Base-by-base conservation (phyloP, 2,329 filamentous ascomycete genomes). In the Ophiostoma ulmi region DNA sequence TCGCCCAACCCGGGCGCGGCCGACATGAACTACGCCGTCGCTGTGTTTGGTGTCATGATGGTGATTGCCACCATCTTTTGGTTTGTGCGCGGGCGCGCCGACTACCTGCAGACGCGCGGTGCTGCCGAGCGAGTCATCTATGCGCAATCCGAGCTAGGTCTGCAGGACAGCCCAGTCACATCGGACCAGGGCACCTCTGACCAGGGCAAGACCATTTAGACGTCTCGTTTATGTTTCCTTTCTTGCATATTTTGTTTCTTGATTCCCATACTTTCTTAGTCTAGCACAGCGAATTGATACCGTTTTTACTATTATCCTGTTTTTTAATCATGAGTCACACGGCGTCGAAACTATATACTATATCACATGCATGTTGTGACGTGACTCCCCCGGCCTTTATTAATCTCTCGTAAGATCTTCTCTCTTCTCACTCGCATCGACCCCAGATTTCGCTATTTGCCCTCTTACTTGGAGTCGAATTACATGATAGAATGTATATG, bases 21-120 rank as follows among this genome's bases (percentile, higher is more conserved):
- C 64, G 71, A 74, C 61, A 74, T 74, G 73, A 74, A 74, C 69
- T 74, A 73, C 69, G 73, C 72, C 71, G 41, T 73, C 14, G 72
- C 68, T 31, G 73, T 74, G 10, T 73, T 73, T 68, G 73, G 72
- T 31, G 64, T 73, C 67, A 74, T 74, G 70, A 55, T 74, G 48
- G 36, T 74, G 7, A 72, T 73, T 17, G 69, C 73, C 7, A 71
- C 70, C 22, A 67, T 52, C 13, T 74, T 74, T 36, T 74, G 73
- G 73, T 70, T 74, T 44, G n/a, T 74, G n/a, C 72, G 70, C 26
- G 73, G 73, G 22, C 65, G 67, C 1, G 17, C 5, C 26, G 69
- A 71, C 58, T 74, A 73, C 61, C 64, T 73, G 65, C 69, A 71
- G 48, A 70, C 72, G 7, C 61, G 41, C 7, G 63, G 48, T 8